A percentile compares a stretch with the other conserved stretches of the same genome.
Conservation (phyloP, 495 filamentous ascomycete species). For the Friedmanniomyces simplex region DNA sequence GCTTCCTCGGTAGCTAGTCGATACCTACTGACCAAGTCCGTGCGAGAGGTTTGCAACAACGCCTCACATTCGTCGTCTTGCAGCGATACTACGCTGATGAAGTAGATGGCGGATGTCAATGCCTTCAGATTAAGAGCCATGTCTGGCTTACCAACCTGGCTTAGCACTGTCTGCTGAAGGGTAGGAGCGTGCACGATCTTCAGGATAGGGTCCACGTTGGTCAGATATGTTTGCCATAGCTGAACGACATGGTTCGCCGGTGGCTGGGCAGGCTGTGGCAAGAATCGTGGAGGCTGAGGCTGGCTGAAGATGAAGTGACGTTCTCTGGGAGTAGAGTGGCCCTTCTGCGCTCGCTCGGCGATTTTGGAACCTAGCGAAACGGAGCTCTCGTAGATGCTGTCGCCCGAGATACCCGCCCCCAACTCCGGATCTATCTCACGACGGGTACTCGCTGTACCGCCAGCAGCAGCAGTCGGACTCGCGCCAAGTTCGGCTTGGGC, state of each 20-base stretch:
- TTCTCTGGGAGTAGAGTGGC: not conserved
- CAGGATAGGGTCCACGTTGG: slow-evolving; percentile 50
- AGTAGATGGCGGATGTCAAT: slow-evolving; percentile 31
- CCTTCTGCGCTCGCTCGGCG: not conserved
- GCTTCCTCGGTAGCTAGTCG: slow-evolving; percentile 10
- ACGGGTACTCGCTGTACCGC: not conserved
- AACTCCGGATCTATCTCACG: not conserved
- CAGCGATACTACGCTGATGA: slow-evolving; percentile 7
- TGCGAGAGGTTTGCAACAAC: not conserved
- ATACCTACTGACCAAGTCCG: slow-evolving; percentile 1
- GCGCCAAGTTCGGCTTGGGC: not conserved
- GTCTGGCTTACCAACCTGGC: slow-evolving; percentile 20
- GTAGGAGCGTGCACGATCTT: slow-evolving; percentile 49
- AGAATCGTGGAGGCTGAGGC: not conserved
- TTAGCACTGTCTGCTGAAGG: slow-evolving; percentile 26
- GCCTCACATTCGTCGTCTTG: slow-evolving; percentile 12
- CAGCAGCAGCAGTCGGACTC: not conserved
- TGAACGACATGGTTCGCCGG: slow-evolving; percentile 26
- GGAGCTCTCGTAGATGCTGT: slow-evolving; percentile 9
- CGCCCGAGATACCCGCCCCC: not conserved
- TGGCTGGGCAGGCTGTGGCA: not conserved
- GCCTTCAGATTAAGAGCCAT: slow-evolving; percentile 42
- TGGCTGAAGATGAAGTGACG: slow-evolving; percentile 1
- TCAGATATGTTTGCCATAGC: slow-evolving; percentile 46
- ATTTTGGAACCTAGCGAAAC: not conserved